phyloP scores from a whole-genome alignment of 2,329 filamentous ascomycete genomes.

The Cytospora piceicola region DNA sequence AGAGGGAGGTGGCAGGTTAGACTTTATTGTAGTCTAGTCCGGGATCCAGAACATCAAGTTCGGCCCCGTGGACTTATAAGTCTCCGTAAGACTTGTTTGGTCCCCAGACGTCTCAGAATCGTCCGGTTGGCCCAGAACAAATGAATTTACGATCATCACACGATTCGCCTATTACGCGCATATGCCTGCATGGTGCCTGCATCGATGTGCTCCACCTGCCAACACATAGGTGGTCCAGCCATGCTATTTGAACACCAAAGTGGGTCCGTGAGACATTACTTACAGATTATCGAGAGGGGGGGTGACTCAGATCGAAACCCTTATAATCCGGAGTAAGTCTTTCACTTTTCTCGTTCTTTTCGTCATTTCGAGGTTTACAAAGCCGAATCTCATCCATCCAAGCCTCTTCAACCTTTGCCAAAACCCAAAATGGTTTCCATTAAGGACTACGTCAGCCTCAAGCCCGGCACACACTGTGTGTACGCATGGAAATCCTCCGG shows the following conservation, averaged over 20 bases:
- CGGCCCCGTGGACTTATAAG: no score
- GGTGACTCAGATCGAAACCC: neutral
- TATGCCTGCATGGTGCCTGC: neutral
- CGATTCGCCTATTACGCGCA: neutral
- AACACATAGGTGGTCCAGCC: neutral
- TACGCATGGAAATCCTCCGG: neutral
- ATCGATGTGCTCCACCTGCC: slow-evolving; percentile 2
- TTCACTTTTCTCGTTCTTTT: neutral
- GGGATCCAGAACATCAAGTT: neutral
- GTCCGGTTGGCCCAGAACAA: neutral
- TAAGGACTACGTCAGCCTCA: neutral
- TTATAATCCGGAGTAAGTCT: neutral
- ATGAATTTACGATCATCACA: neutral
- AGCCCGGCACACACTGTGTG: neutral
- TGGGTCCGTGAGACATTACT: neutral
- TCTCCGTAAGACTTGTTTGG: neutral
- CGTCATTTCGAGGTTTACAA: neutral
- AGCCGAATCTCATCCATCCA: neutral
- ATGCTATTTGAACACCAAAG: neutral
- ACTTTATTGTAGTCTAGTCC: no score
- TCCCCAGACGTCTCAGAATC: neutral
- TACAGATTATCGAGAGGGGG: neutral
- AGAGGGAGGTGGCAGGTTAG: no score
- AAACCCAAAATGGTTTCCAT: neutral
- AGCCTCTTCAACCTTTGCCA: neutral